Base-by-base conservation (phyloP, 352 stramenopile genomes). In the Pythium chondricola region DNA sequence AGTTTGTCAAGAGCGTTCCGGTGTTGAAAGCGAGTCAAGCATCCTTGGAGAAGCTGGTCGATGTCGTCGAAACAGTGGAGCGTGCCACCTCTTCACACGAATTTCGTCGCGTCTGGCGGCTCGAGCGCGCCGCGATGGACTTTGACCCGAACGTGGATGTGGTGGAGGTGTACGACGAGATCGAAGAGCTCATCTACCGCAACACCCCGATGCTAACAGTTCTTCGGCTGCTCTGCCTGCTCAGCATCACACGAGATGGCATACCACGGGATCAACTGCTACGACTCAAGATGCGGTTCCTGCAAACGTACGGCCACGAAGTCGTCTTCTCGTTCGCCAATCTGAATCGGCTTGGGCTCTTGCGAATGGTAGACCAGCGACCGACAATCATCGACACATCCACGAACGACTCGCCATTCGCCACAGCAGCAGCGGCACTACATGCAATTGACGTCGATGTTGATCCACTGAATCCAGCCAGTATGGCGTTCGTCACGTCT, bases 111-210 rank as follows among this genome's bases (percentile, higher is more conserved):
- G 50, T 78, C 20, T 92, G 80, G 80, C 61, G 61, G 17, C 47
- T 88, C 33, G 80, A 92, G 41, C 72, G 73, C 38, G 65, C 69
- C 9, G 85, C 89, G 39, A 69, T 89, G 66, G 75, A 89, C 27
- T 29, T 61, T 5, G 61, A 54, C 1, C 59, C 71, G 14, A 54
- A 65, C 21, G 64, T 71, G 10, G 56, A 64, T 26, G 41, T 58
- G 1, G 43, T 82, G 0, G 58, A 49, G 6, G 14, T 18, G 14
- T 47, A 74, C 13, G 59, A 55, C 8, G 30, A 51, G 18, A 71
- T 88, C n/a, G 48, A 85, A 50, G 66, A 84, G 2, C 65, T 83
- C 48, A 71, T 92, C 31, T 76, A 72, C 35, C 67, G 63, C 0
- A 62, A 92, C 33, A 65, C 80, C 24, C 52, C 77, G 3, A 48